Conservation (phyloP, 441 rosid species). For the Aleurites moluccanus region DNA sequence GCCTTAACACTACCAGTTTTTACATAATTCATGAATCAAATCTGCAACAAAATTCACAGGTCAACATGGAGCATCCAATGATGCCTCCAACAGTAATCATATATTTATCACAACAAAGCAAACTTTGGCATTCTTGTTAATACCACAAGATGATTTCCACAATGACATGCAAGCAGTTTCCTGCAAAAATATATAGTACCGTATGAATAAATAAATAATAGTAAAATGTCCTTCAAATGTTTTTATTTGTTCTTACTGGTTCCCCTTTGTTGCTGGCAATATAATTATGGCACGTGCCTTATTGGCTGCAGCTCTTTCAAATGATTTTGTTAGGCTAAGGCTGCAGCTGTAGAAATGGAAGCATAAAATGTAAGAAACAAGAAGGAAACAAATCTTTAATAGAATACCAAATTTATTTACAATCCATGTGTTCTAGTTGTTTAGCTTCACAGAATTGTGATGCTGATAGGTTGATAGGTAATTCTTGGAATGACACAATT, state of each 20-base stretch:
- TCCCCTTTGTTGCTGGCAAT: slow-evolving; percentile 80
- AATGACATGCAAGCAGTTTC: slow-evolving; percentile 7
- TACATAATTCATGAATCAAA: background rate
- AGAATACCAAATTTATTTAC: slow-evolving; percentile 5
- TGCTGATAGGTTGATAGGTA: background rate
- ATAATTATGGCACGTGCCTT: slow-evolving; percentile 91
- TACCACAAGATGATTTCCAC: slow-evolving; percentile 5
- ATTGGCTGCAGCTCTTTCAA: slow-evolving; percentile 86
- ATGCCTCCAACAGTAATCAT: background rate
- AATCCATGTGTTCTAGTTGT: slow-evolving; percentile 8
- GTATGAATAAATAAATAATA: slow-evolving; percentile 1
- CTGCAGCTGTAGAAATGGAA: slow-evolving; percentile 75
- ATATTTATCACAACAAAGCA: slow-evolving; percentile 1
- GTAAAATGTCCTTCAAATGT: background rate
- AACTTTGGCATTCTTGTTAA: background rate
- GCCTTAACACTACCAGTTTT: background rate
- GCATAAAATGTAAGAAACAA: slow-evolving; percentile 12
- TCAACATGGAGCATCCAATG: background rate
- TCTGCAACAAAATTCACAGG: background rate
- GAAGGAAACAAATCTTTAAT: slow-evolving; percentile 6
- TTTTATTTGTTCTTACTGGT: slow-evolving; percentile 52
- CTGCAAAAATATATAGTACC: background rate
- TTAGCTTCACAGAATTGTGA: background rate
- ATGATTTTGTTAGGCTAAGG: slow-evolving; percentile 88
- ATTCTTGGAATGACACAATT: background rate